Percentiles rank a stretch among this genome's conserved stretches.
phyloP scores from a whole-genome alignment of 768 basidiomycete species.

The Boletus sensibilis region DNA sequence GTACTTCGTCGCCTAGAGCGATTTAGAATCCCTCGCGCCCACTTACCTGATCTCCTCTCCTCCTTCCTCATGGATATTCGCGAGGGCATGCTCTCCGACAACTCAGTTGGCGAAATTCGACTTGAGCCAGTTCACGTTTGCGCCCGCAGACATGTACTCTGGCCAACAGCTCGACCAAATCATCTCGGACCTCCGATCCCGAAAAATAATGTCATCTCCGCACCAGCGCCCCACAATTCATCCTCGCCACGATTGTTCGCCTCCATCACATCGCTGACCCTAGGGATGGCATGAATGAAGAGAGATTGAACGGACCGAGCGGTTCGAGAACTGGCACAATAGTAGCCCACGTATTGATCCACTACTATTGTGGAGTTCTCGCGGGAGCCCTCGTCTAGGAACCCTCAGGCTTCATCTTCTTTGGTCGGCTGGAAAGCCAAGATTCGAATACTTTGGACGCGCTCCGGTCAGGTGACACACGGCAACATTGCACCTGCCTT shows the following conservation, averaged over 20 bases:
- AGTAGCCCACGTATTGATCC: too few species aligned
- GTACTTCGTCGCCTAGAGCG: conserved; percentile 41
- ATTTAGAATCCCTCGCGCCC: conserved; percentile 47
- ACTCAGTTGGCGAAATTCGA: conserved; percentile 32
- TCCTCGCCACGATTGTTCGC: conserved; percentile 39
- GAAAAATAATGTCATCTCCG: conserved; percentile 25
- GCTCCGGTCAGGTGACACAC: too few species aligned
- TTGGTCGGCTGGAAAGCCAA: too few species aligned
- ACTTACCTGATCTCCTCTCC: conserved; percentile 42
- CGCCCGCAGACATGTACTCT: conserved; percentile 28
- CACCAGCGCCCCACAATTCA: conserved; percentile 28
- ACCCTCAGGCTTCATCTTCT: too few species aligned
- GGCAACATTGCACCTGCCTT: too few species aligned
- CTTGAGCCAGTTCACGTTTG: conserved; percentile 44
- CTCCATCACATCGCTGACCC: conserved; percentile 41
- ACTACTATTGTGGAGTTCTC: too few species aligned
- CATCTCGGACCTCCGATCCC: conserved; percentile 51
- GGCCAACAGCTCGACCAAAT: conserved; percentile 43
- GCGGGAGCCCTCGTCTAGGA: too few species aligned
- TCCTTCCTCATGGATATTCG: conserved; percentile 42
- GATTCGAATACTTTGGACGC: too few species aligned
- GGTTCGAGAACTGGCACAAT: too few species aligned
- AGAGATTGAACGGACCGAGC: too few species aligned
- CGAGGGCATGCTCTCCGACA: conserved; percentile 27
- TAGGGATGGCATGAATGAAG: too few species aligned